Evolutionary conservation across 257 asterid genomes (phyloP).

Genomic region (Primulina tabacum): DNA sequence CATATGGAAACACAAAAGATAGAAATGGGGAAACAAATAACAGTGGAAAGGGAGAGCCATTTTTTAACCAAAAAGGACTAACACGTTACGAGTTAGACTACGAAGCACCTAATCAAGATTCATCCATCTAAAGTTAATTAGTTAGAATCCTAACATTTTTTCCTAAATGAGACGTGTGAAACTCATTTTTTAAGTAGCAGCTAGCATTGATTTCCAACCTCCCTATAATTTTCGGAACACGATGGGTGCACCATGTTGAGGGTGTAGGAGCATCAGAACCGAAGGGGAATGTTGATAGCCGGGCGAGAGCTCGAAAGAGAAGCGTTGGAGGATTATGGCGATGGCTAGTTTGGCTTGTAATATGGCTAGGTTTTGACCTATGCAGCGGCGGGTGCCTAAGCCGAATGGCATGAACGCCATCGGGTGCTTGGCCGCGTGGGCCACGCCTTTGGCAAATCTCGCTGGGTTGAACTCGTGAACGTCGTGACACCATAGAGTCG

Average conservation of each 20-base stretch:
- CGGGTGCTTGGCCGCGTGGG: constrained; percentile 66
- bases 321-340: constrained; percentile 67
- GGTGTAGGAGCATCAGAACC: constrained; percentile 59
- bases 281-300: constrained; percentile 73
- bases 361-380: constrained; percentile 81
- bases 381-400: constrained; percentile 72
- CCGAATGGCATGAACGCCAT: constrained; percentile 90
- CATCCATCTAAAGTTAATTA: constrained; percentile 16
- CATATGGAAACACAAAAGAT: not conserved
- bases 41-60: not conserved
- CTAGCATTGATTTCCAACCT: too few relatives aligned
- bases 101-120: not conserved
- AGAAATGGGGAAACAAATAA: not conserved
- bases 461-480: constrained; percentile 77
- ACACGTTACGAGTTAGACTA: not conserved
- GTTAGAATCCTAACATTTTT: constrained; percentile 24
- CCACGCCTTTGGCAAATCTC: constrained; percentile 65
- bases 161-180: constrained; percentile 20
- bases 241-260: constrained; percentile 85
- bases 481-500: constrained; percentile 71
- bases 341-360: constrained; percentile 74
- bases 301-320: constrained; percentile 64
- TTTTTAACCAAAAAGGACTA: not conserved
- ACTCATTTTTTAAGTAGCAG: not conserved
- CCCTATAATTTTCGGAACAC: constrained; percentile 64